phyloP scores from a whole-genome alignment of 2,329 filamentous ascomycete species.

The Boeremia exigua region DNA sequence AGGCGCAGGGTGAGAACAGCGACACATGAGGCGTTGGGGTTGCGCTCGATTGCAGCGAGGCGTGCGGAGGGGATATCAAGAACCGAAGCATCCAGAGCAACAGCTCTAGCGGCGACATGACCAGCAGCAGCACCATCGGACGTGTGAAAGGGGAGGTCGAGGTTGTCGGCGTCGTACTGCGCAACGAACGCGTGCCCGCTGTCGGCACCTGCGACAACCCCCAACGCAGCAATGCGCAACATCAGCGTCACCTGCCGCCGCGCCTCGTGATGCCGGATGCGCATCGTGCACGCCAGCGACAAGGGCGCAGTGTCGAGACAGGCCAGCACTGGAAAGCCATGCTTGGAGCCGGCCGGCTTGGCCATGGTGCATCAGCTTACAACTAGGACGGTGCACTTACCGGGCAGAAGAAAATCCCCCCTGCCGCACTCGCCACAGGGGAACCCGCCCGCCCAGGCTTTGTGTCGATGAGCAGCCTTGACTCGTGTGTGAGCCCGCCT shows the following conservation, averaged over 20 bases:
- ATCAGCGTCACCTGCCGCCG: not conserved
- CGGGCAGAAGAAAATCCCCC: not conserved
- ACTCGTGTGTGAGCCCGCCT: not conserved
- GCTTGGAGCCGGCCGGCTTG: not conserved
- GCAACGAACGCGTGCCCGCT: not conserved
- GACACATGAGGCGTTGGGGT: not conserved
- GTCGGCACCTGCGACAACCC: not conserved
- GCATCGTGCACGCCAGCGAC: not conserved
- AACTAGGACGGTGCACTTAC: not conserved
- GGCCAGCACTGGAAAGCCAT: not conserved
- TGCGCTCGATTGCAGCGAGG: not conserved
- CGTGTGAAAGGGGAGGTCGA: not conserved
- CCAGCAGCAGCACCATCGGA: not conserved
- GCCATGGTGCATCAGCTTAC: not conserved
- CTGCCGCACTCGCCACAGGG: not conserved
- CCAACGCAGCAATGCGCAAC: not conserved
- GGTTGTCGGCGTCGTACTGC: not conserved
- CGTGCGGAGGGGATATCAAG: not conserved
- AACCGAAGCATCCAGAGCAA: too few relatives aligned
- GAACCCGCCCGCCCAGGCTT: constrained; percentile 6
- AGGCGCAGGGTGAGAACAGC: not conserved
- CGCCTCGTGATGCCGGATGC: not conserved
- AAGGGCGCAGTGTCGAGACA: not conserved
- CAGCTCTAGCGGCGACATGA: too few relatives aligned
- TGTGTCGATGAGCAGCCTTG: not conserved